These are phyloP conservation scores for Blepharisma japonicum DNA, from an alignment of 73 alveolate genomes.

Conservation along the genomic window DNA sequence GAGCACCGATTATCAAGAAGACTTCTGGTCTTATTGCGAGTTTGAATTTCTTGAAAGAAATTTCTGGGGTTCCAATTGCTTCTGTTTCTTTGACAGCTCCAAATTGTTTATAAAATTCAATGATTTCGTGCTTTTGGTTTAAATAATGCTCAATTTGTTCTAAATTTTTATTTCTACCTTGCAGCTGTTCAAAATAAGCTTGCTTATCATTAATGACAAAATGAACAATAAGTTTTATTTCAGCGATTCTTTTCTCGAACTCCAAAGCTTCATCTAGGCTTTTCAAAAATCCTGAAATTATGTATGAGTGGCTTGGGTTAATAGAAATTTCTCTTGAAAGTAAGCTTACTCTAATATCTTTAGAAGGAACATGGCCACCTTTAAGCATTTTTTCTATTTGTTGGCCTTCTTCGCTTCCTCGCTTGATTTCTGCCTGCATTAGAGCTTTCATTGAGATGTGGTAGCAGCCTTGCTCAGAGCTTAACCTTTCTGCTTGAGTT, in stretches of 20 bases:
- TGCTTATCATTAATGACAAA: constrained; percentile 29
- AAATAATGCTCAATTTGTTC: constrained; percentile 16
- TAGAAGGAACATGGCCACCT: neutral
- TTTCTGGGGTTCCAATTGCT: constrained; percentile 60
- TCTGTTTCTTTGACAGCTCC: constrained; percentile 67
- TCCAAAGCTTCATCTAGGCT: constrained; percentile 39
- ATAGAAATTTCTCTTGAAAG: constrained; percentile 5
- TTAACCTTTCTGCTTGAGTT: constrained; percentile 46
- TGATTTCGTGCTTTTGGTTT: constrained; percentile 45
- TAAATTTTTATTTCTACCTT: neutral
- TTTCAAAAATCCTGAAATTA: constrained; percentile 47
- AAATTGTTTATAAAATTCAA: constrained; percentile 62
- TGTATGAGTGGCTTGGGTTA: constrained; percentile 32
- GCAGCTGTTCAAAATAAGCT: constrained; percentile 32
- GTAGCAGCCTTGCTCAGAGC: constrained; percentile 50
- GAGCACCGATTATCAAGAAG: constrained; percentile 76
- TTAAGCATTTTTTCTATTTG: neutral
- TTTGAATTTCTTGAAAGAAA: constrained; percentile 63
- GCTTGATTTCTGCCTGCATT: constrained; percentile 46
- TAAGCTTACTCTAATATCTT: neutral
- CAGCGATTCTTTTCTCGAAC: constrained; percentile 14
- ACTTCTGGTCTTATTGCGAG: constrained; percentile 73
- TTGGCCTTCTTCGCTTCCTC: constrained; percentile 31
- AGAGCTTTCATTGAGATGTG: constrained; percentile 53
- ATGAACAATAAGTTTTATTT: neutral